Percentiles rank a stretch among this genome's conserved stretches.
Evolutionary conservation across 768 basidiomycete species (phyloP).

Genomic region (Ephemerocybe angulata): DNA sequence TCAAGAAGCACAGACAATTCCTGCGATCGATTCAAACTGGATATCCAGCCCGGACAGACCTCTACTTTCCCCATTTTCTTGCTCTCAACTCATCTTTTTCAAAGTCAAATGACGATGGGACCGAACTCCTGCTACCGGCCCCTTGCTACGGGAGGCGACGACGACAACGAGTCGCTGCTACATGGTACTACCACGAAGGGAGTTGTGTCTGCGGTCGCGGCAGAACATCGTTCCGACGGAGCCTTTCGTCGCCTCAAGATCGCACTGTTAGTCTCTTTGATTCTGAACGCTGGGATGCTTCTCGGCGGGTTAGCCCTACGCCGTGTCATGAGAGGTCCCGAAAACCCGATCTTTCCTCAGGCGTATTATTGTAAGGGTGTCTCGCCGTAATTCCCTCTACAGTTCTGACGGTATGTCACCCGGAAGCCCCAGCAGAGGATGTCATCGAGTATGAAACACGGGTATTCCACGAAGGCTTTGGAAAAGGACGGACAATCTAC

Average conservation of each 20-base stretch:
- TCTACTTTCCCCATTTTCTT: too few relatives aligned
- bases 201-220: neutral
- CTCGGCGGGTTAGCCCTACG: neutral
- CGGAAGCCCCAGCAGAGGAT: conserved; percentile 19
- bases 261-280: neutral
- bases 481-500: conserved; percentile 7
- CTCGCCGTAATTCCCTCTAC: neutral
- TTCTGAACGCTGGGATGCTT: neutral
- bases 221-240: neutral
- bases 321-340: neutral
- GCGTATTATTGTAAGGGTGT: neutral
- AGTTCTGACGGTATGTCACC: neutral
- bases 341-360: neutral
- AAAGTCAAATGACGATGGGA: too few relatives aligned
- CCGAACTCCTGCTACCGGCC: too few relatives aligned
- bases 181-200: neutral
- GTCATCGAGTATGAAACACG: conserved; percentile 17
- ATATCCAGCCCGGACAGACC: too few relatives aligned
- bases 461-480: conserved; percentile 17
- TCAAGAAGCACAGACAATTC: too few relatives aligned
- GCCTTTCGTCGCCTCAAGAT: neutral
- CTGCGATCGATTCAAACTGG: too few relatives aligned
- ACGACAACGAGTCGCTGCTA: neutral
- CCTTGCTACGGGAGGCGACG: too few relatives aligned
- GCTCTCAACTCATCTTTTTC: too few relatives aligned